Conservation (phyloP, 139 green algal species). For the Tetradesmus lagerheimii region DNA sequence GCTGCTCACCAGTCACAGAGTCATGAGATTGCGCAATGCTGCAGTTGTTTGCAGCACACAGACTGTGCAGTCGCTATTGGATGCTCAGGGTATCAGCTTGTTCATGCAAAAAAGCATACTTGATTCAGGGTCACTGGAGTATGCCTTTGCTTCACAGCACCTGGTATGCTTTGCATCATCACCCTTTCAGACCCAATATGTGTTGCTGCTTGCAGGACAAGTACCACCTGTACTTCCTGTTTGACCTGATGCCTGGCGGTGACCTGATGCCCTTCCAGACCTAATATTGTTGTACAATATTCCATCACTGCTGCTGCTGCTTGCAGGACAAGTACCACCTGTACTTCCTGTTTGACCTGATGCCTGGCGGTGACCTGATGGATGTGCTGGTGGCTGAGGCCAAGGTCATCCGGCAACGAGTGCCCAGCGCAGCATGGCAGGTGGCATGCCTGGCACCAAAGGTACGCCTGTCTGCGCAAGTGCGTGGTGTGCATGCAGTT, state of each 20-base stretch:
- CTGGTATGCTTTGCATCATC: too few relatives aligned
- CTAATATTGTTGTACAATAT: slow-evolving; percentile 1
- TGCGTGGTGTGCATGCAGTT: too few relatives aligned
- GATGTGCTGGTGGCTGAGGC: slow-evolving; percentile 94
- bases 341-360: slow-evolving; percentile 97
- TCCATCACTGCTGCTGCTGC: slow-evolving; percentile 33
- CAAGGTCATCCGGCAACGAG: slow-evolving; percentile 81
- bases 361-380: slow-evolving; percentile 96
- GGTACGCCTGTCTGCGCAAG: background rate
- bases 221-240: too few relatives aligned
- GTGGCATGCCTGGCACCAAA: slow-evolving; percentile 31
- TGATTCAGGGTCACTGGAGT: too few relatives aligned
- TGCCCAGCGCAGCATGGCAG: slow-evolving; percentile 68
- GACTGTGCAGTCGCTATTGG: too few relatives aligned
- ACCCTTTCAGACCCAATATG: too few relatives aligned
- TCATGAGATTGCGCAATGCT: background rate
- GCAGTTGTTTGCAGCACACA: background rate
- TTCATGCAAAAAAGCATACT: too few relatives aligned
- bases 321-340: slow-evolving; percentile 95
- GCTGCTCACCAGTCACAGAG: too few relatives aligned
- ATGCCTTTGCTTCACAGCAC: too few relatives aligned
- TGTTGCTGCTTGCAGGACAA: too few relatives aligned
- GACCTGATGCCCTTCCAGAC: background rate
- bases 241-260: too few relatives aligned
- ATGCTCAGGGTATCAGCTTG: too few relatives aligned